Conservation (phyloP, 2,329 filamentous ascomycete genomes). For the Trichoderma sp. region DNA sequence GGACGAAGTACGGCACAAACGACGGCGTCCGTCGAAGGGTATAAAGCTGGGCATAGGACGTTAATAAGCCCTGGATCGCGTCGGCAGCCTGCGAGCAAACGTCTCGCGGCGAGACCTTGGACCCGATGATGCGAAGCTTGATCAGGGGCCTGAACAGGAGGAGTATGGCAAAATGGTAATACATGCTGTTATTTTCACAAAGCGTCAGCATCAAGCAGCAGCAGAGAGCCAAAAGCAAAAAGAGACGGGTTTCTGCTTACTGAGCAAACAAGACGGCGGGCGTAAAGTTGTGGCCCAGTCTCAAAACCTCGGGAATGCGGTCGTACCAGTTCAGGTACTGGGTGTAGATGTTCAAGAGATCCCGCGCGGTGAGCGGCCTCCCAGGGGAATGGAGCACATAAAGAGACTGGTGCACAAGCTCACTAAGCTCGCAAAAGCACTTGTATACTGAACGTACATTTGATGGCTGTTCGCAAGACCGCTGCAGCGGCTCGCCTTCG, state of each 20-base stretch:
- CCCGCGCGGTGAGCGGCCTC: slow-evolving; percentile 59
- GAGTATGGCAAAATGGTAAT: slow-evolving; percentile 67
- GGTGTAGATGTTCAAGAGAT: slow-evolving; percentile 61
- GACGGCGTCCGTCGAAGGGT: slow-evolving; percentile 57
- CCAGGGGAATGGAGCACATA: slow-evolving; percentile 71
- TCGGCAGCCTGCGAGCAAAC: slow-evolving; percentile 62
- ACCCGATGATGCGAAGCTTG: slow-evolving; percentile 60
- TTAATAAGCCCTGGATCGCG: slow-evolving; percentile 54
- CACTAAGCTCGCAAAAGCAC: slow-evolving; percentile 68
- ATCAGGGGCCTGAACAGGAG: slow-evolving; percentile 73
- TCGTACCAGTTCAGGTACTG: slow-evolving; percentile 72
- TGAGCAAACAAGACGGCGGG: slow-evolving; percentile 71
- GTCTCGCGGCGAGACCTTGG: slow-evolving; percentile 60
- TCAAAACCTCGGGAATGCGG: slow-evolving; percentile 60
- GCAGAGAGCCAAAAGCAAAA: slow-evolving; percentile 8
- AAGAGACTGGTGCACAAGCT: slow-evolving; percentile 68
- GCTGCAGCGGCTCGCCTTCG: slow-evolving; percentile 50
- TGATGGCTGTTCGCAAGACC: slow-evolving; percentile 58
- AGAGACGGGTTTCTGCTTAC: slow-evolving; percentile 45
- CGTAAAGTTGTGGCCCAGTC: slow-evolving; percentile 65
- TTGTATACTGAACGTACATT: slow-evolving; percentile 67
- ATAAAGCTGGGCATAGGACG: slow-evolving; percentile 57
- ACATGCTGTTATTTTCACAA: slow-evolving; percentile 50
- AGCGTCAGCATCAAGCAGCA: neutral
- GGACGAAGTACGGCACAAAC: slow-evolving; percentile 60